Base-by-base conservation (phyloP, 192 early-diverging fungal species). In the Coemansia furcata region DNA sequence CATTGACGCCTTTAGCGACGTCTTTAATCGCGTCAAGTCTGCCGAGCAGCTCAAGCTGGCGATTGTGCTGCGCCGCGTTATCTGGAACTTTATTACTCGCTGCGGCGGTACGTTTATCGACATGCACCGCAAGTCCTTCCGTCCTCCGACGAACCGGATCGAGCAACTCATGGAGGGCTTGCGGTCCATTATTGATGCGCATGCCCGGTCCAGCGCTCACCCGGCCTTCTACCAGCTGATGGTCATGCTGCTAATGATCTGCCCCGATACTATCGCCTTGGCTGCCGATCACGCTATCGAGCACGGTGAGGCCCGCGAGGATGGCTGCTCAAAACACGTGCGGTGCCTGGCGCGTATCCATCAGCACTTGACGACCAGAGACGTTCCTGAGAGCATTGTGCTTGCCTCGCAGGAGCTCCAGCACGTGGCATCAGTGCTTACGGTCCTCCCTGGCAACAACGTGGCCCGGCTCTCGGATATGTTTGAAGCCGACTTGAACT, bases 21-120 rank as follows among this genome's bases (percentile, higher is more conserved):
- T 74, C 17, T 83, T 85, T 37, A 42, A 69, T 21, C 76, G 81
- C n/a, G 81, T 93, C 60, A 91, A 89, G 64, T 80, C 85, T 8
- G 75, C 86, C 4, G 88, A 91, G 5, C 95, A 95, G 62, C 85
- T 90, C 15, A 79, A 89, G n/a, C 78, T 90, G 68, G 90, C 92
- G 0, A 83, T 90, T 10, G 86, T 90, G 14, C 82, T 96, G 59
- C 87, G 93, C 21, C 88, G 89, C 30, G 88, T 87, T 6, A 93
- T 98, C 65, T 97, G 94, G 95, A 90, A 90, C 76, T 98, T 94
- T 89, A 95, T 98, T 39, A 89, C 93, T 60, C 86, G 88, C 11
- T 96, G 93, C 69, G 90, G 92, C 0, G 76, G 84, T 8, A 94
- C 96, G 60, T 98, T 94, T 73, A 86, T 91, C 40, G 85, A 86